These are phyloP conservation scores for Paramecium sexaurelia DNA, from an alignment of 73 alveolate species.

Conservation along the genomic window DNA sequence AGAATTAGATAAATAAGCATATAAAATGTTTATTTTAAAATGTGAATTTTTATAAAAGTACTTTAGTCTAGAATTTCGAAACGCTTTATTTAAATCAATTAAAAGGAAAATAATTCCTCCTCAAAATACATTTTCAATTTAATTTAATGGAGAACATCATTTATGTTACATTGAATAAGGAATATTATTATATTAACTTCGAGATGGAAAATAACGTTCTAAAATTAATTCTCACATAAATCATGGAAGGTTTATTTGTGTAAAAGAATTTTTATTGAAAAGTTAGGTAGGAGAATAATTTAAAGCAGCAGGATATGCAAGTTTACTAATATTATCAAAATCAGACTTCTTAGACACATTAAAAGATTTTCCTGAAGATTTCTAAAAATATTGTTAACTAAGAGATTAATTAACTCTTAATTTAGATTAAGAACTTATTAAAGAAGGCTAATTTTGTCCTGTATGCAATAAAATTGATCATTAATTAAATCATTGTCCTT, in stretches of 20 bases:
- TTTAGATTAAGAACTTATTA: background rate
- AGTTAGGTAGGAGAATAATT: background rate
- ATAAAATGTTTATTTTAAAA: background rate
- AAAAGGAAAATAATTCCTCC: slow-evolving; percentile 35
- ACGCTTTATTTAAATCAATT: slow-evolving; percentile 23
- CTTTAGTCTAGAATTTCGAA: slow-evolving; percentile 22
- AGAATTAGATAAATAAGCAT: slow-evolving; percentile 14
- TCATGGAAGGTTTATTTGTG: slow-evolving; percentile 29
- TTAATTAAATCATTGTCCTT: background rate
- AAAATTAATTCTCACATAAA: background rate
- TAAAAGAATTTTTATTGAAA: background rate
- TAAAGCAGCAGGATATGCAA: slow-evolving; percentile 45
- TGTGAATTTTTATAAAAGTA: background rate
- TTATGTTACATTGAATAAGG: slow-evolving; percentile 28
- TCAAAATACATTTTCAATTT: background rate
- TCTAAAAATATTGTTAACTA: slow-evolving; percentile 12
- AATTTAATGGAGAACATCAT: background rate
- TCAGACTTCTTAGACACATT: slow-evolving; percentile 2
- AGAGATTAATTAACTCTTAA: background rate
- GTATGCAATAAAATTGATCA: background rate
- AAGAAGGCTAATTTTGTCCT: slow-evolving; percentile 32
- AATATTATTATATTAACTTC: background rate
- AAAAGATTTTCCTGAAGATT: slow-evolving; percentile 36
- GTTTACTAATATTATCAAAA: slow-evolving; percentile 20
- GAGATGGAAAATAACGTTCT: background rate